Conservation (phyloP, 495 filamentous ascomycete species). For the Aeminium ludgeri region DNA sequence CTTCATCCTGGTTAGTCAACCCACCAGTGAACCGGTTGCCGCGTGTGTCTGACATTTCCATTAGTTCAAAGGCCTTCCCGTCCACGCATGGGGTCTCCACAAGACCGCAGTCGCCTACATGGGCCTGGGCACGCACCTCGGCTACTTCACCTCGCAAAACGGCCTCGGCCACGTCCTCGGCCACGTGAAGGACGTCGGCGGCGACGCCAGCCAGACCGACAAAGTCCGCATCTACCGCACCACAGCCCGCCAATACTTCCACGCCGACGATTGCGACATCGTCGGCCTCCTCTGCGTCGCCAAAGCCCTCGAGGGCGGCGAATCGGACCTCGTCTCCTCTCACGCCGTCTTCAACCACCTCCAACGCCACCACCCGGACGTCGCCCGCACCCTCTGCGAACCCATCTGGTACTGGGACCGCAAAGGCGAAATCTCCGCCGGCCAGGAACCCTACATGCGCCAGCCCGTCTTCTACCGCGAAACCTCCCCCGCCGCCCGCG, state of each 20-base stretch:
- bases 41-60: too few relatives aligned
- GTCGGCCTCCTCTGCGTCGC: conserved; percentile 74
- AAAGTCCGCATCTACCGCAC: conserved; percentile 79
- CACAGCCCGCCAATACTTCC: conserved; percentile 69
- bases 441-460: conserved; percentile 59
- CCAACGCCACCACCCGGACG: conserved; percentile 57
- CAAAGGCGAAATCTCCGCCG: conserved; percentile 63
- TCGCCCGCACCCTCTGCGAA: conserved; percentile 52
- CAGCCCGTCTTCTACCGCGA: conserved; percentile 61
- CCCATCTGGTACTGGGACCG: conserved; percentile 90
- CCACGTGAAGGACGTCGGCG: conserved; percentile 78
- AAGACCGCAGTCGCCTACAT: conserved; percentile 81
- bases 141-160: conserved; percentile 78
- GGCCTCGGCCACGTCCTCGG: conserved; percentile 70
- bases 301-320: conserved; percentile 61
- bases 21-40: too few relatives aligned
- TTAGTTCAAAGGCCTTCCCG: conserved; percentile 60
- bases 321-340: conserved; percentile 61
- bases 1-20: conserved; percentile 41
- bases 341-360: conserved; percentile 73
- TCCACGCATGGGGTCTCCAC: conserved; percentile 50
- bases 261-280: conserved; percentile 65
- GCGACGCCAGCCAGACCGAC: conserved; percentile 64
- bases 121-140: conserved; percentile 70
- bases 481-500: conserved; percentile 28